Percentiles rank a stretch among this genome's conserved stretches.
Conservation (phyloP, 2,329 filamentous ascomycete genomes). For the Zymoseptoria brevis region DNA sequence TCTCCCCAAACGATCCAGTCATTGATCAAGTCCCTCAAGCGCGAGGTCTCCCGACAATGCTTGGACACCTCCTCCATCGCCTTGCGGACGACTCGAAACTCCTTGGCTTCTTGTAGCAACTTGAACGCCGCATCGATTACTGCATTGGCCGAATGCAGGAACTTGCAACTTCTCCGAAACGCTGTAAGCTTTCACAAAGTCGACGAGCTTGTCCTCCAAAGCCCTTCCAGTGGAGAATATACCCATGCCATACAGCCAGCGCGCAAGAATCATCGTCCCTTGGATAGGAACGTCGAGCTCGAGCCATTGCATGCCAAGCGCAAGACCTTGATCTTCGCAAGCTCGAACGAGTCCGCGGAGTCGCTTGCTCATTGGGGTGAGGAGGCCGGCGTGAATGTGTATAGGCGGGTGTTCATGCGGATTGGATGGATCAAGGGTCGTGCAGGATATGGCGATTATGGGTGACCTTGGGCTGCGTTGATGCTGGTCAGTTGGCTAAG, state of each 20-base stretch:
- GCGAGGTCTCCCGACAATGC: neutral
- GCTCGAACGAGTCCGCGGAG: neutral
- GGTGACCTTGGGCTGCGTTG: neutral
- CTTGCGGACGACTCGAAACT: neutral
- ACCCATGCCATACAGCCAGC: neutral
- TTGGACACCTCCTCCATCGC: neutral
- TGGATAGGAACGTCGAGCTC: neutral
- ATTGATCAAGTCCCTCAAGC: neutral
- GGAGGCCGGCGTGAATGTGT: neutral
- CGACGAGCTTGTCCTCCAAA: neutral
- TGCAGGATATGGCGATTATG: too few species aligned
- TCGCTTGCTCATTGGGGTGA: neutral
- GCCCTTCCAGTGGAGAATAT: neutral
- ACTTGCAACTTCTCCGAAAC: neutral
- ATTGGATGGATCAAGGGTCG: too few species aligned
- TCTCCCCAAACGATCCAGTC: neutral
- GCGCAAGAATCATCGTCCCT: neutral
- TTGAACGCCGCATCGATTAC: neutral
- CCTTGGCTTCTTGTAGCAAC: neutral
- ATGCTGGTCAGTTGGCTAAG: neutral
- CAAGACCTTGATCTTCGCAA: neutral
- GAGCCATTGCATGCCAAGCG: neutral
- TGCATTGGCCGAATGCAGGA: neutral
- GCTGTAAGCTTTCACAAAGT: neutral
- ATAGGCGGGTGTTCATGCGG: too few species aligned